Conservation (phyloP, 805 yeast genomes). For the Zygosaccharomyces bailii region DNA sequence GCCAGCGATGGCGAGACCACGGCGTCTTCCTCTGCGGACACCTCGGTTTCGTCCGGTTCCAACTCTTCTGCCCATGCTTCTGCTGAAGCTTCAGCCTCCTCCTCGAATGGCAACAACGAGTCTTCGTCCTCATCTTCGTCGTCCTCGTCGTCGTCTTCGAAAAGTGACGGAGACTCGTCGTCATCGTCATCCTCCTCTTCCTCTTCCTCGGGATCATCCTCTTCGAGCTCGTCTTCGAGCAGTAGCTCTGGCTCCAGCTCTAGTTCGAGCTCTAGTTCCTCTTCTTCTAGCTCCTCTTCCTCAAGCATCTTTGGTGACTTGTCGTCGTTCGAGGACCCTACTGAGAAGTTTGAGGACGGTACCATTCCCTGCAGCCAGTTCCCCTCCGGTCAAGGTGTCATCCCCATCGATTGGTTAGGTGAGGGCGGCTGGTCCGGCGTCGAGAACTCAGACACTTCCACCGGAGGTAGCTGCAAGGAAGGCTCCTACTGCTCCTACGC, state of each 20-base stretch:
- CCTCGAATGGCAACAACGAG: constrained; percentile 21
- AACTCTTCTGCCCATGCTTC: constrained; percentile 38
- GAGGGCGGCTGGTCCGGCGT: constrained; percentile 49
- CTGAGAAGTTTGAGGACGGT: constrained; percentile 64
- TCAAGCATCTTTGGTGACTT: constrained; percentile 53
- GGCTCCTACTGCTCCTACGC: constrained; percentile 97
- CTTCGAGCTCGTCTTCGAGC: constrained; percentile 9
- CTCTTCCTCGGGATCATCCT: constrained; percentile 27
- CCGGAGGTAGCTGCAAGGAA: constrained; percentile 66
- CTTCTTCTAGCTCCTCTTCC: constrained; percentile 27
- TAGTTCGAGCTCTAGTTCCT: constrained; percentile 22
- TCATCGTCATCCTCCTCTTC: constrained; percentile 26
- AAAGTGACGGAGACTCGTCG: constrained; percentile 17
- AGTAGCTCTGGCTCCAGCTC: constrained; percentile 32
- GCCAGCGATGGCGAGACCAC: constrained; percentile 22
- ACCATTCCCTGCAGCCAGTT: constrained; percentile 61
- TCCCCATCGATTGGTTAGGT: constrained; percentile 54
- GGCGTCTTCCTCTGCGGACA: constrained; percentile 21
- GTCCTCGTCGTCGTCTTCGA: constrained; percentile 23
- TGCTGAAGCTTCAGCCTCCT: constrained; percentile 24
- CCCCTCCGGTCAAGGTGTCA: constrained; percentile 74
- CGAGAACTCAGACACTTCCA: constrained; percentile 46
- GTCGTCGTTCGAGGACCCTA: constrained; percentile 52
- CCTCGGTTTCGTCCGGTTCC: constrained; percentile 28
- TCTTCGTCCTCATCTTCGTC: constrained; percentile 22